phyloP scores from a whole-genome alignment of 2,329 filamentous ascomycete genomes.

The Aspergillus pseudotamarii region DNA sequence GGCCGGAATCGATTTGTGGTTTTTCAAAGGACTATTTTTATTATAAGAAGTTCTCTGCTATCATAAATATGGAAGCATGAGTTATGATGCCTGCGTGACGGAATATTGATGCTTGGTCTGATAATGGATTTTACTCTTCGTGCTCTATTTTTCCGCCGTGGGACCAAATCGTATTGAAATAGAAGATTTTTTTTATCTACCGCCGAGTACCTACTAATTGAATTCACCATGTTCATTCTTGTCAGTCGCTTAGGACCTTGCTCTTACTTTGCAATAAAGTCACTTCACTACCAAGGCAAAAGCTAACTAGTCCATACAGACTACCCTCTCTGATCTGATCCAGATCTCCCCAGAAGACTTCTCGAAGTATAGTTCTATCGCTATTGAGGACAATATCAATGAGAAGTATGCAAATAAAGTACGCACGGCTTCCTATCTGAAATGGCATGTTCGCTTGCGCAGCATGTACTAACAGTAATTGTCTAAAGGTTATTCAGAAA shows the following conservation, averaged over 20 bases:
- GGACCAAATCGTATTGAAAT: conserved; percentile 13
- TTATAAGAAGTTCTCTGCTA: conserved; percentile 7
- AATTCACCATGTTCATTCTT: conserved; percentile 52
- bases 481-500: conserved; percentile 77
- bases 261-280: conserved; percentile 8
- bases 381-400: conserved; percentile 96
- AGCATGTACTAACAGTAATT: neutral
- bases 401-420: conserved; percentile 94
- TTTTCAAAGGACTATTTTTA: neutral
- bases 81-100: neutral
- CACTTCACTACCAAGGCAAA: neutral
- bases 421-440: neutral
- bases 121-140: conserved; percentile 21
- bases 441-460: no score
- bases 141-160: conserved; percentile 7
- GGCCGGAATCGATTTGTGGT: conserved; percentile 14
- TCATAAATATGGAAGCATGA: conserved; percentile 5
- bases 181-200: conserved; percentile 11
- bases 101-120: conserved; percentile 5
- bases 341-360: conserved; percentile 91
- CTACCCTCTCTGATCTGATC: conserved; percentile 90
- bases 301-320: conserved; percentile 56
- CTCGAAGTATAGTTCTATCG: conserved; percentile 74
- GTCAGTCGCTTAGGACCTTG: conserved; percentile 38
- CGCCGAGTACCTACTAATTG: conserved; percentile 1